Conservation (phyloP, 768 basidiomycete species). For the Agrocybe chaxingu region DNA sequence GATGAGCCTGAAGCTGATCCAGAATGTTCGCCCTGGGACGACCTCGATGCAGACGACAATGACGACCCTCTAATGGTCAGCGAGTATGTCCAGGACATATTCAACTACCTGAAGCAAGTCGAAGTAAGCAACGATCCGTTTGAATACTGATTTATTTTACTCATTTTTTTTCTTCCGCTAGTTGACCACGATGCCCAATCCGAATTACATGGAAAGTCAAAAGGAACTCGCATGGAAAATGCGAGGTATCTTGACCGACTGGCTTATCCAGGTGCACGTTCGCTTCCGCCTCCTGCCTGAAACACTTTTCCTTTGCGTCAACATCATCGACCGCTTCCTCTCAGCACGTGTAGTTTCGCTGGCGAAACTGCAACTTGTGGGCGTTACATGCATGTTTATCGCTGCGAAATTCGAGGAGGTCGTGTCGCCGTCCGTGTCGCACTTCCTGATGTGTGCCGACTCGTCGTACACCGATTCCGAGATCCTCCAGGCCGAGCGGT, state of each 20-base stretch:
- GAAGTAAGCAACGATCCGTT: slow-evolving; percentile 55
- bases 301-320: slow-evolving; percentile 91
- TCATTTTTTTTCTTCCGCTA: slow-evolving; percentile 15
- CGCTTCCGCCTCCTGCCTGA: slow-evolving; percentile 92
- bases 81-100: slow-evolving; percentile 94
- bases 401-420: slow-evolving; percentile 97
- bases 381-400: slow-evolving; percentile 90
- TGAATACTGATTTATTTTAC: neutral
- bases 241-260: slow-evolving; percentile 93
- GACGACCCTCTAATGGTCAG: slow-evolving; percentile 97
- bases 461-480: slow-evolving; percentile 85
- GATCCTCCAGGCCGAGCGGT: slow-evolving; percentile 71
- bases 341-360: slow-evolving; percentile 79
- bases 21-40: slow-evolving; percentile 73
- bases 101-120: slow-evolving; percentile 83
- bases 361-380: slow-evolving; percentile 93
- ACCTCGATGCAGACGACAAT: slow-evolving; percentile 87
- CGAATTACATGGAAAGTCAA: slow-evolving; percentile 93
- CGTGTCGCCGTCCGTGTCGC: slow-evolving; percentile 83
- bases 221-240: slow-evolving; percentile 95
- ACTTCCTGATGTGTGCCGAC: slow-evolving; percentile 84
- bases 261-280: slow-evolving; percentile 93
- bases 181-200: slow-evolving; percentile 84
- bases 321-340: slow-evolving; percentile 87
- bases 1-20: slow-evolving; percentile 66